A percentile compares a stretch with the other conserved stretches of the same genome.
phyloP scores from a whole-genome alignment of 768 basidiomycete species.

The Neoboletus magnificus region DNA sequence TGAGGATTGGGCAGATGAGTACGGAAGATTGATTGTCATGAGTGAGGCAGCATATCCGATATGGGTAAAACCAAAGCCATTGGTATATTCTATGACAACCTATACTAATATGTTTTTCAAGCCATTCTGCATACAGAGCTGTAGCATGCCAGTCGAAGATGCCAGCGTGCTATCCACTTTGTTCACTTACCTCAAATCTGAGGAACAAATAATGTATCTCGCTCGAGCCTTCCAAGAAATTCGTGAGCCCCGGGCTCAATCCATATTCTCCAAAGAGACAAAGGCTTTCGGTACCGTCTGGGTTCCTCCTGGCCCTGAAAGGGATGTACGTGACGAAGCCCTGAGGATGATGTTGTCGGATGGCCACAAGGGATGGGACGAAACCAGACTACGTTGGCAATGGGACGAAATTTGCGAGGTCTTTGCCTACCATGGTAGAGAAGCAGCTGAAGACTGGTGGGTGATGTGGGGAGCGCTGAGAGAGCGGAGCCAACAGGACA shows the following conservation, averaged over 20 bases:
- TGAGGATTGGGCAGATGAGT: conserved; percentile 52
- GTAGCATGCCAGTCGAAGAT: conserved; percentile 35
- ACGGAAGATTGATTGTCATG: conserved; percentile 49
- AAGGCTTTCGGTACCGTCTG: conserved; percentile 42
- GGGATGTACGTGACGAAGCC: conserved; percentile 43
- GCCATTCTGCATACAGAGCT: conserved; percentile 46
- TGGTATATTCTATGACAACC: neutral
- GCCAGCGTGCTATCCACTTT: conserved; percentile 33
- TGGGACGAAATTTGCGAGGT: conserved; percentile 57
- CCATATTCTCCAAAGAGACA: conserved; percentile 43
- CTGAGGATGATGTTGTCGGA: conserved; percentile 20
- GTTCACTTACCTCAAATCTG: conserved; percentile 43
- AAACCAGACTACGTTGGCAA: conserved; percentile 44
- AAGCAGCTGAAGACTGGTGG: conserved; percentile 68
- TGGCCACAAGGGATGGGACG: conserved; percentile 44
- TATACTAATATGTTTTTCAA: conserved; percentile 20
- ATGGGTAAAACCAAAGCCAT: conserved; percentile 37
- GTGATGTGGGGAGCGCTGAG: conserved; percentile 52
- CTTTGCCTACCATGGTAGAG: conserved; percentile 52
- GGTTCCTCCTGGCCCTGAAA: conserved; percentile 44
- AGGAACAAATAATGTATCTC: conserved; percentile 48
- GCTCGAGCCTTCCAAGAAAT: conserved; percentile 60
- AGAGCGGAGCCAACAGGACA: conserved; percentile 33
- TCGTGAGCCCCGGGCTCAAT: conserved; percentile 46
- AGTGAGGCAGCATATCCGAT: conserved; percentile 63